Conservation (phyloP, 495 filamentous ascomycete genomes). For the Aspergillus funiculosus region DNA sequence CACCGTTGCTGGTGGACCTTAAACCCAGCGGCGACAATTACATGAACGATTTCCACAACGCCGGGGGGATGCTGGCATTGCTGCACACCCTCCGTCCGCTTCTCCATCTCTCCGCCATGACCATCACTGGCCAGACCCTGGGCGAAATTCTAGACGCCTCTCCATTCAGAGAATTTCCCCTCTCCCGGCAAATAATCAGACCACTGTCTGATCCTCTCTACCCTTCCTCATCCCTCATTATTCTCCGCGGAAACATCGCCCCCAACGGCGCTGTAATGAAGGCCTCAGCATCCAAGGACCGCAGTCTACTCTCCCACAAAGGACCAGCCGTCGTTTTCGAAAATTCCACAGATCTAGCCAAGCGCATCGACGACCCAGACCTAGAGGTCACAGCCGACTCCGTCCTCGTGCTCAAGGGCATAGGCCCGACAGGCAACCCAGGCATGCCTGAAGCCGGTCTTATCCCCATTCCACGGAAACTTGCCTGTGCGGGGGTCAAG, state of each 20-base stretch:
- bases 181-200: constrained; percentile 43
- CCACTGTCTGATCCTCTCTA: constrained; percentile 50
- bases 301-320: constrained; percentile 43
- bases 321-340: constrained; percentile 56
- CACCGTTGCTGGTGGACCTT: constrained; percentile 58
- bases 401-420: constrained; percentile 55
- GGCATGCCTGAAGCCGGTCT: constrained; percentile 60
- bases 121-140: constrained; percentile 53
- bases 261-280: constrained; percentile 56
- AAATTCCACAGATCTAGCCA: constrained; percentile 50
- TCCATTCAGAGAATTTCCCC: constrained; percentile 39
- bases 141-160: constrained; percentile 48
- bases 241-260: constrained; percentile 52
- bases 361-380: constrained; percentile 51
- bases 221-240: constrained; percentile 48
- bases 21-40: constrained; percentile 66
- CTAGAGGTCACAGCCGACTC: constrained; percentile 47
- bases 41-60: constrained; percentile 67
- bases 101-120: constrained; percentile 51
- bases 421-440: constrained; percentile 59
- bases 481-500: constrained; percentile 50
- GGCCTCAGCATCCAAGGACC: constrained; percentile 55
- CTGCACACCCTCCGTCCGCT: constrained; percentile 52
- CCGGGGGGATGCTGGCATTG: constrained; percentile 58
- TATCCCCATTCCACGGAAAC: constrained; percentile 55